phyloP scores from a whole-genome alignment of 2,329 filamentous ascomycete species.

The Claviceps citrina region DNA sequence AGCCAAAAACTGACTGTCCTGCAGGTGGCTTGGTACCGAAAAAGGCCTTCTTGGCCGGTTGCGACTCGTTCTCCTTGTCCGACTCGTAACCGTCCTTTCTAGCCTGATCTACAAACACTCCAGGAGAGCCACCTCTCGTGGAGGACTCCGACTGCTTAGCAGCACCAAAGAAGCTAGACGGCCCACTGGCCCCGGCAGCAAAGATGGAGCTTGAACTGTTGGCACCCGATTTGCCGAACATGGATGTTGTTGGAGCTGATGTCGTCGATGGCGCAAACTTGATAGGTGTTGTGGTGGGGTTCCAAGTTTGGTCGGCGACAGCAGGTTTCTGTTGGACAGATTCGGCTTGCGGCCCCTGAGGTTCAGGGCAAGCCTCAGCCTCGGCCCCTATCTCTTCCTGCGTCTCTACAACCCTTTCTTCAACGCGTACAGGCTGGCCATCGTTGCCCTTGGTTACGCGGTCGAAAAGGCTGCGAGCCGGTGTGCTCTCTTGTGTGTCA shows the following conservation, averaged over 20 bases:
- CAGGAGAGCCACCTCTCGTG: constrained; percentile 14
- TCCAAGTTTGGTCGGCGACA: constrained; percentile 25
- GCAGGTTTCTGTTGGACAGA: constrained; percentile 13
- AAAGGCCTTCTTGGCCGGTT: constrained; percentile 19
- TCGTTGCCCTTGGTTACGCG: constrained; percentile 35
- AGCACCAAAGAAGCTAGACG: constrained; percentile 23
- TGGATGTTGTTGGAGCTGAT: constrained; percentile 15
- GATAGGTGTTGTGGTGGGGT: constrained; percentile 35
- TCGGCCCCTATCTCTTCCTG: constrained; percentile 7
- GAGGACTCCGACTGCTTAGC: constrained; percentile 17
- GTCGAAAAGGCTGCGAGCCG: constrained; percentile 39
- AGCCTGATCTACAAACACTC: constrained; percentile 12
- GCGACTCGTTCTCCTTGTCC: constrained; percentile 29
- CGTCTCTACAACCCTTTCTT: constrained; percentile 12
- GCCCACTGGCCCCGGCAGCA: constrained; percentile 20
- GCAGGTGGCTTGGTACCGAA: constrained; percentile 17
- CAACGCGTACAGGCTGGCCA: constrained; percentile 32
- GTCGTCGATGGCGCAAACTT: constrained; percentile 31
- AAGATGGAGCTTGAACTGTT: constrained; percentile 20
- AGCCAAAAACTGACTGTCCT: constrained; percentile 16
- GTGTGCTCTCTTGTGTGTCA: constrained; percentile 28
- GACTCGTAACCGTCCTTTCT: constrained; percentile 25
- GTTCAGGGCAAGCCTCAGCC: too few species aligned
- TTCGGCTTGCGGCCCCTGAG: too few species aligned
- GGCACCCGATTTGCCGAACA: constrained; percentile 18